Base-by-base conservation (phyloP, 73 alveolate genomes). In the Uronychia binucleata region DNA sequence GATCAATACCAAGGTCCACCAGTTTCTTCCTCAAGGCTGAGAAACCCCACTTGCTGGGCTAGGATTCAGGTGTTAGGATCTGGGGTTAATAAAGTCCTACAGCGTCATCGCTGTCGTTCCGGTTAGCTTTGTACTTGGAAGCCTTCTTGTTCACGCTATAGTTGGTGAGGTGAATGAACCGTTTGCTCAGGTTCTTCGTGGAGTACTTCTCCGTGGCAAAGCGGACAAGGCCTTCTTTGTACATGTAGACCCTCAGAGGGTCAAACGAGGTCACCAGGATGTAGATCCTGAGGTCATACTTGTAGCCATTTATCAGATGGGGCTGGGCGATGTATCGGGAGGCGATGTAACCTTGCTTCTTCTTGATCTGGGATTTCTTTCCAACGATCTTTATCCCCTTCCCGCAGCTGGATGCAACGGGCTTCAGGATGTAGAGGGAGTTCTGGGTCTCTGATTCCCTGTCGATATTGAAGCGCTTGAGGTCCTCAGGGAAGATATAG, bases 11-110 rank as follows among this genome's bases (percentile, higher is more conserved):
- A 57, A 81, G 78, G 34, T 92, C 88, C 74, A 34, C 86, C 33
- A 75, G 75, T 60, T 86, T 81, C 58, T 89, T 79, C 83, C 80
- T 58, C 33, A 82, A 83, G 1, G 94, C 95, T 1, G 59, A 5
- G 79, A 94, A 93, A 81, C 97, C 77, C 95, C 98, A 95, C 85
- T 96, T 94, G 11, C 96, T 90, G 26, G 95, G 96, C 0, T 88
- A 93, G 59, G 83, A 96, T 58, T 80, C 91, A 57, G 82, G 27
- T 75, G 26, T 30, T 31, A n/a, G n/a, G n/a, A n/a, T n/a, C n/a
- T n/a, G n/a, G n/a, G n/a, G n/a, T n/a, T n/a, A n/a, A n/a, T n/a
- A n/a, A n/a, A n/a, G 33, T 31, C 46, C 90, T 28, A 60, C 92
- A 78, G 77, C 92, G 75, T 89, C 91, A 76, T 88, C 80, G 11